Conservation (phyloP, 2,329 filamentous ascomycete species). For the Colletotrichum gloeosporioides region DNA sequence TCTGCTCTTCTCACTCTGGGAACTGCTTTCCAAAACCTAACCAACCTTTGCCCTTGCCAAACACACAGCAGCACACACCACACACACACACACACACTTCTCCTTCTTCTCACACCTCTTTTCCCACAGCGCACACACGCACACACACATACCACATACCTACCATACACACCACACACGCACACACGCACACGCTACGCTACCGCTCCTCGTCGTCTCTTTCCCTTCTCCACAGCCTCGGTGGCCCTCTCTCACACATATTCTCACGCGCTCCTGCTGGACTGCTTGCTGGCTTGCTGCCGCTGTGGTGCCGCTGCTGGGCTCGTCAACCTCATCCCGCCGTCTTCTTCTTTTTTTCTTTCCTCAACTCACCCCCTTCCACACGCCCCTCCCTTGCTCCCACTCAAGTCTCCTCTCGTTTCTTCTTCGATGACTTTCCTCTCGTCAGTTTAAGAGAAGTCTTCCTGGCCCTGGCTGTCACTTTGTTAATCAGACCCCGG, state of each 20-base stretch:
- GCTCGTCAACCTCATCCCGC: neutral
- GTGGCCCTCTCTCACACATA: neutral
- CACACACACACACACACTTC: neutral
- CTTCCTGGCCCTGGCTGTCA: conserved; percentile 20
- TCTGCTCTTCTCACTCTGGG: neutral
- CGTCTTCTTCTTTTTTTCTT: conserved; percentile 3
- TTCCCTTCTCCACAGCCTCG: conserved; percentile 13
- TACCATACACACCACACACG: neutral
- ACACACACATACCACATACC: neutral
- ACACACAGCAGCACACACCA: conserved; percentile 6
- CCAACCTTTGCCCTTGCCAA: conserved; percentile 16
- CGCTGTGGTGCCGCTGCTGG: neutral
- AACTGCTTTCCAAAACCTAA: conserved; percentile 2
- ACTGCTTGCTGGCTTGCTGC: neutral
- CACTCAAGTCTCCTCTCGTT: conserved; percentile 13
- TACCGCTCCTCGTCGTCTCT: conserved; percentile 13
- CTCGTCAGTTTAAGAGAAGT: conserved; percentile 19
- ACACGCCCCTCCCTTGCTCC: conserved; percentile 13
- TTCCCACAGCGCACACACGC: neutral
- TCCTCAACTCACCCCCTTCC: conserved; percentile 12
- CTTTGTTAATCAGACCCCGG: conserved; percentile 26
- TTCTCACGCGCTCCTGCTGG: neutral
- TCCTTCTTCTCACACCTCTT: neutral
- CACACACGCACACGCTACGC: neutral
- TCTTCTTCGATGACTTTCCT: conserved; percentile 22